Evolutionary conservation across 2,329 filamentous ascomycete species (phyloP), one percentile per base, ranked within the genome.

Genomic region (Paradendryphiella salina): DNA sequence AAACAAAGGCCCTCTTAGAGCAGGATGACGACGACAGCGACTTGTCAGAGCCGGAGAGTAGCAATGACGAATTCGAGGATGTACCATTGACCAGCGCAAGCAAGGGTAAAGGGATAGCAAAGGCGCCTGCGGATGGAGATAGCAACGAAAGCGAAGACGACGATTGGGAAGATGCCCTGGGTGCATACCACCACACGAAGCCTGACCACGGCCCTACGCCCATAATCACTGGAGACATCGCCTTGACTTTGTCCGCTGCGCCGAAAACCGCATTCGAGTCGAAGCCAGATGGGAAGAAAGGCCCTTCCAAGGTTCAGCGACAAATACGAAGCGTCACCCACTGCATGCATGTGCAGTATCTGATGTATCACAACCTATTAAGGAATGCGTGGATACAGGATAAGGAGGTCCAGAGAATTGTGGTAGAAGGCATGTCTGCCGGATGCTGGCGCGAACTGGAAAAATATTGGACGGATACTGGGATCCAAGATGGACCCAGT

Each of bases 361-460:
- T 99, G 13, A 81, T 99, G 52, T 96, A 88, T 80, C 92, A 97
- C 70, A 97, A 97, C 67, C 83, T 89, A 0, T 74, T 94, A 11
- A 84, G 72, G 10, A 74, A 74, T 47, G 57, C 60, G 2, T 73
- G 72, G 72, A 60, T 72, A 5, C 65, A 71, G 39, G 70, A 74
- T 47, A 59, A 64, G 41, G 51, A 67, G 38, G 65, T 71, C 18
- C 71, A 73, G 53, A 64, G 56, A 45, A 63, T 59, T 6, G 51
- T 74, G 42, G 60, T 73, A 1, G 61, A 61, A 9, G 48, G 61
- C 14, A 33, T 74, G 40, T 65, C 61, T 1, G 54, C 55, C 1
- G 65, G 67, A 8, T 72, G 70, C 42, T 72, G 70, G 70, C 66
- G 63, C 33, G 71, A 72, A 42, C 46, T 74, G 0, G 64, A 73